Evolutionary conservation across 305 asterid genomes (phyloP).

Genomic region (Withania somnifera): DNA sequence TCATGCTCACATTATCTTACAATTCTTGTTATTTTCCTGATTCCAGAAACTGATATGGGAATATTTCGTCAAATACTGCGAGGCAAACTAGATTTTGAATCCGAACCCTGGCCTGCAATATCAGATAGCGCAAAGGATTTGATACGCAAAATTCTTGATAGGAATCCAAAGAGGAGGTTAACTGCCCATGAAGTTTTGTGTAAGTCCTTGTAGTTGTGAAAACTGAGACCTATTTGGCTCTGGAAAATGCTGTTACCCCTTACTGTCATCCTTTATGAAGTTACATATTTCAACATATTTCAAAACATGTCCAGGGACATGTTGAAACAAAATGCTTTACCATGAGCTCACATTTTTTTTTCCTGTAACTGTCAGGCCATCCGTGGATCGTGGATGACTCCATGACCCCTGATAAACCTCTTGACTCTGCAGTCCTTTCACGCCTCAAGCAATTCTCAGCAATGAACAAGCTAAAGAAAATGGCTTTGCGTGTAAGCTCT

Average conservation of each 20-base stretch:
- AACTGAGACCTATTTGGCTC: not conserved
- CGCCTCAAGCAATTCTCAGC: slow-evolving; percentile 43
- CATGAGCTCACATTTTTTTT: not conserved
- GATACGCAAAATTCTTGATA: slow-evolving; percentile 73
- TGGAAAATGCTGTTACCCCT: not conserved
- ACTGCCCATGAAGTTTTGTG: slow-evolving; percentile 95
- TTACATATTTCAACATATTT: too few relatives aligned
- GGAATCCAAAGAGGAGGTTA: slow-evolving; percentile 65
- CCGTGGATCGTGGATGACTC: slow-evolving; percentile 40
- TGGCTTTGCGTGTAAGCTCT: slow-evolving; percentile 36
- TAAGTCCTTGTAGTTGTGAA: slow-evolving; percentile 26
- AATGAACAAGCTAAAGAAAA: slow-evolving; percentile 36
- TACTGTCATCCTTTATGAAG: not conserved
- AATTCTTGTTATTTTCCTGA: slow-evolving; percentile 12
- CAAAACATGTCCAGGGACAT: too few relatives aligned
- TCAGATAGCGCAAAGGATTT: slow-evolving; percentile 81
- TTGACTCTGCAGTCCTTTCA: slow-evolving; percentile 38
- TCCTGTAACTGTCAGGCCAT: slow-evolving; percentile 22
- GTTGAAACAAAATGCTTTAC: too few relatives aligned
- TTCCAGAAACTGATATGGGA: slow-evolving; percentile 92
- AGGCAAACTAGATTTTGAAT: slow-evolving; percentile 71
- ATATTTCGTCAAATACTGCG: slow-evolving; percentile 85
- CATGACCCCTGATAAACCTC: slow-evolving; percentile 36
- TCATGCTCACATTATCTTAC: not conserved
- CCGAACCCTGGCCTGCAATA: slow-evolving; percentile 97